These are phyloP conservation scores for Soucietia sequanensis DNA, from an alignment of 805 yeast genomes.

Conservation along the genomic window DNA sequence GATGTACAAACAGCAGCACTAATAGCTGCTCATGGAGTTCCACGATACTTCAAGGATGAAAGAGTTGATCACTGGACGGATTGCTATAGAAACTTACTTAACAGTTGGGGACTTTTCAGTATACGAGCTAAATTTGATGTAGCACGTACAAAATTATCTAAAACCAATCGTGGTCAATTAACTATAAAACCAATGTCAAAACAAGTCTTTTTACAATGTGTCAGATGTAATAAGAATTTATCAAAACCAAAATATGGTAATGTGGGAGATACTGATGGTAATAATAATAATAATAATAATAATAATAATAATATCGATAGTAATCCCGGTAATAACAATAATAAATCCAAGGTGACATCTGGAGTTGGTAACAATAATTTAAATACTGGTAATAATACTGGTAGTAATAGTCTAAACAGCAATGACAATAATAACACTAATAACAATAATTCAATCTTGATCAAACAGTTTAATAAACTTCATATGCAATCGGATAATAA, in stretches of 20 bases:
- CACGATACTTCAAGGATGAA: constrained; percentile 72
- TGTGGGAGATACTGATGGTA: constrained; percentile 10
- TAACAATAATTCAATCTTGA: constrained; percentile 12
- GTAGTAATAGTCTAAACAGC: constrained; percentile 3
- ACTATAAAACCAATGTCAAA: constrained; percentile 57
- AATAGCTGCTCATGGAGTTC: constrained; percentile 77
- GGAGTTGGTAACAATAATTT: constrained; percentile 3
- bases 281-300: too few relatives aligned
- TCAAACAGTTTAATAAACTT: constrained; percentile 36
- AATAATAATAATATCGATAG: constrained; percentile 12
- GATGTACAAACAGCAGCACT: constrained; percentile 92
- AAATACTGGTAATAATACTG: constrained; percentile 5
- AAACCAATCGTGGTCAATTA: constrained; percentile 45
- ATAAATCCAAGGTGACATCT: too few relatives aligned
- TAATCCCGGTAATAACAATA: too few relatives aligned
- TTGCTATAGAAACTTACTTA: constrained; percentile 63
- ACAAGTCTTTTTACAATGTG: constrained; percentile 80
- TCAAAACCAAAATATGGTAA: constrained; percentile 26
- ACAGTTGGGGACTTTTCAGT: constrained; percentile 80
- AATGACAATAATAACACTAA: constrained; percentile 9
- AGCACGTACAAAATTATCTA: constrained; percentile 62
- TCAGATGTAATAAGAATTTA: constrained; percentile 75
- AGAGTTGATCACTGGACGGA: constrained; percentile 79
- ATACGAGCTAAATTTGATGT: constrained; percentile 85
- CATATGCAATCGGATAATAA: constrained; percentile 13